Percentiles rank a stretch among this genome's conserved stretches.
phyloP scores from a whole-genome alignment of 2,329 filamentous ascomycete genomes.

The Calonectria montana region DNA sequence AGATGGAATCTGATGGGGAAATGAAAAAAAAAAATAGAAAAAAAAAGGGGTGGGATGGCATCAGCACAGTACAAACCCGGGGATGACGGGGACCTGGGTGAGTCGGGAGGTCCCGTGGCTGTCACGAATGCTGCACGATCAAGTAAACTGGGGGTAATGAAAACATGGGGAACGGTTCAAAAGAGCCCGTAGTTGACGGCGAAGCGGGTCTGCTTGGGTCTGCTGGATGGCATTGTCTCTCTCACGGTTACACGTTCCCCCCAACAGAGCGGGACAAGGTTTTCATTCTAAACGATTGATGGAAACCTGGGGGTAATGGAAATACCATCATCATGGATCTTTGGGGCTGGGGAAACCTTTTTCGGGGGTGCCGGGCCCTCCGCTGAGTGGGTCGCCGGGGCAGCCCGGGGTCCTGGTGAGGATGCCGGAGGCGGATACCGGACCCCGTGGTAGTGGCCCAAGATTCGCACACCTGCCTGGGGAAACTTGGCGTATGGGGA shows the following conservation, averaged over 20 bases:
- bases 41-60: slow-evolving; percentile 29
- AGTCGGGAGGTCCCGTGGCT: slow-evolving; percentile 39
- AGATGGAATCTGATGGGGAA: slow-evolving; percentile 27
- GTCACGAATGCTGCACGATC: slow-evolving; percentile 47
- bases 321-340: slow-evolving; percentile 34
- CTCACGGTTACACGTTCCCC: slow-evolving; percentile 14
- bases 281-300: slow-evolving; percentile 12
- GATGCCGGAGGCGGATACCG: slow-evolving; percentile 26
- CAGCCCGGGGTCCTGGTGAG: slow-evolving; percentile 28
- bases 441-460: slow-evolving; percentile 11
- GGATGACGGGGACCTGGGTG: slow-evolving; percentile 18
- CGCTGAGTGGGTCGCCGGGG: slow-evolving; percentile 40
- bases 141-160: slow-evolving; percentile 54
- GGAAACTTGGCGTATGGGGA: slow-evolving; percentile 24
- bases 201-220: slow-evolving; percentile 23
- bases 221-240: slow-evolving; percentile 23
- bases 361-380: slow-evolving; percentile 40
- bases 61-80: slow-evolving; percentile 28
- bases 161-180: slow-evolving; percentile 40
- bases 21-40: slow-evolving; percentile 15
- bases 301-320: slow-evolving; percentile 52
- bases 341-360: slow-evolving; percentile 17
- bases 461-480: not conserved
- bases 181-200: slow-evolving; percentile 20
- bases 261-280: slow-evolving; percentile 1